These are phyloP conservation scores for Cystobasidium sp. DNA, from an alignment of 1,284 basidiomycete species.

Conservation along the genomic window DNA sequence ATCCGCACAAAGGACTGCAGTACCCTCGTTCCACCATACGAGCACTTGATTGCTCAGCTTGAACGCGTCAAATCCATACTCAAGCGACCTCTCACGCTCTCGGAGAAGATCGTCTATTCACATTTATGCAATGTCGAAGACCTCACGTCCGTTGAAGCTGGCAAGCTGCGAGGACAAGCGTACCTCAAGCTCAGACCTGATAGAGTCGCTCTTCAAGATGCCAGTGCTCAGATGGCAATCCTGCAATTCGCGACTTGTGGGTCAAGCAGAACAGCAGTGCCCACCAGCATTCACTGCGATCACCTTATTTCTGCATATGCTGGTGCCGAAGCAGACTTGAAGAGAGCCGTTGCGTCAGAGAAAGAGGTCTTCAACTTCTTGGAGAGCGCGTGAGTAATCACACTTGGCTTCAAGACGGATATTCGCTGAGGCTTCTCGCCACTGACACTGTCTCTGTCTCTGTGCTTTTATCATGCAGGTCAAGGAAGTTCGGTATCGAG, in stretches of 20 bases:
- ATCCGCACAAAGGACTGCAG: conserved; percentile 69
- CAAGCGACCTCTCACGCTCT: conserved; percentile 77
- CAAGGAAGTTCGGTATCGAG: conserved; percentile 83
- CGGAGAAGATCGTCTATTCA: conserved; percentile 97
- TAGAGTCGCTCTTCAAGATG: conserved; percentile 98
- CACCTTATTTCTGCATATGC: conserved; percentile 74
- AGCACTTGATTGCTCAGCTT: conserved; percentile 74
- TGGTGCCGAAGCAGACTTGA: conserved; percentile 79
- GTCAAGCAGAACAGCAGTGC: conserved; percentile 79
- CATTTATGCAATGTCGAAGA: conserved; percentile 81
- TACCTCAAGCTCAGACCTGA: conserved; percentile 91
- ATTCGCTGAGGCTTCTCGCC: not conserved
- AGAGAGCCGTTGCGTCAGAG: conserved; percentile 86
- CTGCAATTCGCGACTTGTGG: conserved; percentile 99
- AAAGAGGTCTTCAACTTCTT: conserved; percentile 98
- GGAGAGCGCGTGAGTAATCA: conserved; percentile 70
- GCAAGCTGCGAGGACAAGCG: conserved; percentile 75
- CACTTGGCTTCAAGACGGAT: not conserved
- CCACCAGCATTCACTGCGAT: conserved; percentile 91
- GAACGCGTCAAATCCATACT: conserved; percentile 73
- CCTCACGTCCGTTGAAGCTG: conserved; percentile 66
- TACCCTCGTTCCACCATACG: conserved; percentile 88
- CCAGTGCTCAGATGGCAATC: conserved; percentile 92
- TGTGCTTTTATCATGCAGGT: conserved; percentile 51
- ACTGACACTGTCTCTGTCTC: not conserved